Base-by-base conservation (phyloP, 768 basidiomycete genomes). In the Termitomyces sp. region DNA sequence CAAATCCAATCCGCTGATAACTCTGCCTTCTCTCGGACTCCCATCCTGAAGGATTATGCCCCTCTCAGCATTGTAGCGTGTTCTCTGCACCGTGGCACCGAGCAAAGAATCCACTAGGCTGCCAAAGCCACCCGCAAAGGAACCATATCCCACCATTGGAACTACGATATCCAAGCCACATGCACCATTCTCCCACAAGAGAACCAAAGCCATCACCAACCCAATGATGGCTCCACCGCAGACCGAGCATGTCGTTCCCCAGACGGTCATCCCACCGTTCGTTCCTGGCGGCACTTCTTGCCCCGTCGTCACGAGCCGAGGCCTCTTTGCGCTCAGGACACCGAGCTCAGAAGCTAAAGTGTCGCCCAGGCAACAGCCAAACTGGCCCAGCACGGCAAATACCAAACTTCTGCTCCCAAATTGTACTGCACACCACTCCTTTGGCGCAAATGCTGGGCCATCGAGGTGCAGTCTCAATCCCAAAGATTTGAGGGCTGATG, bases 341-440 rank as follows among this genome's bases (percentile, higher is more conserved):
- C 95, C 95, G 24, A 97, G 80, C 71, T 97, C 95, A 9, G 92
- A 95, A 0, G 94, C 94, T 2, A 98, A 83, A 0, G 94, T 97
- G 65, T 97, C 94, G 5, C 92, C 94, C 9, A 94, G 77, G 67
- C 90, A 93, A 70, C 90, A 94, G 3, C 87, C 86, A 69, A 93
- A 92, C 67, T 95, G 93, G 83, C 92, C 92, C 0, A 94, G 68
- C 0, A 81, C 78, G 13, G 74, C 80, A 58, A 90, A 83, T 0
- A 92, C 67, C 53, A 94, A 71, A 1, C 73, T 71, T 6, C 87
- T 80, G 64, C 85, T 88, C 75, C 71, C 66, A 1, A 74, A 74
- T 2, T 81, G 77, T 22, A 82, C 59, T 2, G 87, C 85, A 68
- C 91, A 92, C 88, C 88, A 90, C 31, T 59, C 60, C 6, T 68